Evolutionary conservation across 306 rosid species (phyloP), one percentile per base, ranked within the genome.

Genomic region (Citrullus mucosospermus): DNA sequence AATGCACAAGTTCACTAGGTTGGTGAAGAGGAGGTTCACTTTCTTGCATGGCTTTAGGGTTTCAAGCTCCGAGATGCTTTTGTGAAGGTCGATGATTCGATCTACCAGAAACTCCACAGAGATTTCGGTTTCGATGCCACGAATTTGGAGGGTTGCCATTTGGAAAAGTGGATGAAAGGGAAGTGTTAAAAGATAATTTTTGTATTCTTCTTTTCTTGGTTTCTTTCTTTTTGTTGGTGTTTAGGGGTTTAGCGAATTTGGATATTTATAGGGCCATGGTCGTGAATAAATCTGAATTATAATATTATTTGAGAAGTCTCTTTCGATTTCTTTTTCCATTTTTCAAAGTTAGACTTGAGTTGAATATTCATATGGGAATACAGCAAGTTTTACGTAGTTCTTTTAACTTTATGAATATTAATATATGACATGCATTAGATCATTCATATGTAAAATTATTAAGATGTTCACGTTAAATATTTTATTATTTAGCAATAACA

Each of bases 21-120:
- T 79, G 28, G 87, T 87, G 81, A 91, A 86, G 55, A 93, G 91
- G 61, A 76, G 66, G 55, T 93, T 91, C 76, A 89, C 92, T 88
- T 91, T 87, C 51, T 88, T 86, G n/a, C 91, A 91, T 28, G 94
- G 92, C 43, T 70, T 79, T 5, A 93, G 91, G 16, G 87, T 85
- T 32, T 91, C 91, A 6, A 93, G 89, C 74, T 87, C 88, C 0
- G 92, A 86, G 36, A 92, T 89, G 82, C 78, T 82, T 51, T 77
- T 87, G 70, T 92, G 89, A 38, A 91, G 82, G 78, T 88, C 83
- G 76, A 68, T 78, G 81, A 89, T 74, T 15, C 80, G 85, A 69
- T 86, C 39, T 30, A 86, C 65, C 0, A 92, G 86, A 17, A 81
- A 25, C 30, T 86, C 87, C 41, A 79, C 14, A 0, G 96, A 83